phyloP scores from a whole-genome alignment of 2,329 filamentous ascomycete genomes.

The Trichoderma breve region DNA sequence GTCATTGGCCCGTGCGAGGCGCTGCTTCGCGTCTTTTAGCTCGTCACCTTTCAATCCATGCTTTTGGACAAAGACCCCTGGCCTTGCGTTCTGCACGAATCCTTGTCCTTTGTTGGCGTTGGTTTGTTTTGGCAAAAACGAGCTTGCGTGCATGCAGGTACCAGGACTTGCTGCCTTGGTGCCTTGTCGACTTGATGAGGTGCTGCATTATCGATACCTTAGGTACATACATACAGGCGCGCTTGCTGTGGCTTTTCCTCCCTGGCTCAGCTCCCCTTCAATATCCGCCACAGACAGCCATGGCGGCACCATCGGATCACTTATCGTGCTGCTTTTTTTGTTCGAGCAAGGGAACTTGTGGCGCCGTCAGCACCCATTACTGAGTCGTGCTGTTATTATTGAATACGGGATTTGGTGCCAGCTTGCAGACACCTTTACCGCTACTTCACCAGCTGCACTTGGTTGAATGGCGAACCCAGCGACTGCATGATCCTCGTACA shows the following conservation, averaged over 20 bases:
- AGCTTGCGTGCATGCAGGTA: background rate
- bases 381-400: background rate
- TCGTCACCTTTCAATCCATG: background rate
- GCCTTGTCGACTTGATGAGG: background rate
- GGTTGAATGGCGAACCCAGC: background rate
- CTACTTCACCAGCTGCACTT: background rate
- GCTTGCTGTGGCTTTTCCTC: background rate
- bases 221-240: no score
- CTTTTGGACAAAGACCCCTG: background rate
- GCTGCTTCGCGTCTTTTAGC: background rate
- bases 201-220: background rate
- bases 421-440: background rate
- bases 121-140: background rate
- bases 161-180: background rate
- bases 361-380: background rate
- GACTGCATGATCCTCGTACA: background rate
- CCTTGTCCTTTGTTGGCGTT: background rate
- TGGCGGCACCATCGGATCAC: constrained; percentile 8
- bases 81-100: background rate
- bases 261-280: background rate
- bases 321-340: background rate
- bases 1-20: constrained; percentile 14
- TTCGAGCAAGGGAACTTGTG: background rate
- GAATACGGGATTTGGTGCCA: background rate
- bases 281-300: background rate